Base-by-base conservation (phyloP, 176 grass and related monocot species). In the Oryza punctata region DNA sequence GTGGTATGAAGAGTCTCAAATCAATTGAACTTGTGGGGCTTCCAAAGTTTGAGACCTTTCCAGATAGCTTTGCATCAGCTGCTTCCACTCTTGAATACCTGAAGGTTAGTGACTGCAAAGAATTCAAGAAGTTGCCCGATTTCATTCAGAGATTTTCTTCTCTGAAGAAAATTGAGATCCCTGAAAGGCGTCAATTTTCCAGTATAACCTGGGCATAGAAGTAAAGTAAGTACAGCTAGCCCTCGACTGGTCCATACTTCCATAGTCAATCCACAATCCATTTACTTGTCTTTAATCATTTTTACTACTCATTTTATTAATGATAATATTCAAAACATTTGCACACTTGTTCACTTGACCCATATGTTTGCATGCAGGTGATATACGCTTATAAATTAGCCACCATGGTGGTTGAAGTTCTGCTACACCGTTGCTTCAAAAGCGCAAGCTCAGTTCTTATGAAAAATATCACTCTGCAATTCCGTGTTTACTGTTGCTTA, bases 31-130 rank as follows among this genome's bases (percentile, higher is more conserved):
- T 74, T 74, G 43, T 47, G 18, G 72, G 72, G 72, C 72, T 74
- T 52, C 72, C 72, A 32, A 74, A 52, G 72, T 74, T 74, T 18
- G 45, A 19, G 72, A 30, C 26, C 3, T 74, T 74, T 52, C 72
- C 72, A 3, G 72, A 74, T 18, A 75, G 46, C 27, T 54, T 75
- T 54, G 10, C 27, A 29, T 75, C 72, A 30, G 72, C 72, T 52
- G 10, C 26, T n/a, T 52, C 27, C 27, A 33, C 72, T 75, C 72
- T 75, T 54, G 0, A 75, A 33, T 75, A 75, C 49, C 46, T 75
- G 3, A 32, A 10, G 9, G 9, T 75, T 7, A n/a, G 16, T 32
- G 46, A 54, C 5, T 75, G 72, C 26, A 19, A 12, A 54, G 1
- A 54, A 33, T 54, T 75, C 2, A 12, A 75, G 72, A n/a, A 75